These are phyloP conservation scores for Copromyces sp. DNA, from an alignment of 495 filamentous ascomycete species.

Conservation along the genomic window DNA sequence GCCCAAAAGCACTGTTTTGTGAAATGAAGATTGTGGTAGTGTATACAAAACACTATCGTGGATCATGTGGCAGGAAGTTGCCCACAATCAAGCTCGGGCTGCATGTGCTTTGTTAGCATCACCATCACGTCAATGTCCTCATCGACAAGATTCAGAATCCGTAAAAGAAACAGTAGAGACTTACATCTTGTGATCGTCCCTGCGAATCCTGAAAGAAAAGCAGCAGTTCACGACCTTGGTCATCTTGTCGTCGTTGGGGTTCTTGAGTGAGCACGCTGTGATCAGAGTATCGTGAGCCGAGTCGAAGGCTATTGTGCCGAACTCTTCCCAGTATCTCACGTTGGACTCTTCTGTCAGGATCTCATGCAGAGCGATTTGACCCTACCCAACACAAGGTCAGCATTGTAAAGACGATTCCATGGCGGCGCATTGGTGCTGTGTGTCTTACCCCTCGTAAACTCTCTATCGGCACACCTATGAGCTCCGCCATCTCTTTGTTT, in stretches of 20 bases:
- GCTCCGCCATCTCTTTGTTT: slow-evolving; percentile 97
- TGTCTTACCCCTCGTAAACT: slow-evolving; percentile 74
- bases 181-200: slow-evolving; percentile 95
- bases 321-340: slow-evolving; percentile 98
- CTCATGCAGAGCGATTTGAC: slow-evolving; percentile 90
- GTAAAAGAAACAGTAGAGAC: slow-evolving; percentile 23
- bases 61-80: slow-evolving; percentile 74
- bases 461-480: slow-evolving; percentile 89
- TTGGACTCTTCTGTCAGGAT: slow-evolving; percentile 89
- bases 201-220: slow-evolving; percentile 92
- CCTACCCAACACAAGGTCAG: slow-evolving; percentile 39
- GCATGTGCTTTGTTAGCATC: slow-evolving; percentile 3
- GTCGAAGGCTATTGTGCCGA: slow-evolving; percentile 97
- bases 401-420: neutral
- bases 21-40: neutral
- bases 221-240: slow-evolving; percentile 79
- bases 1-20: neutral
- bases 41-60: slow-evolving; percentile 14
- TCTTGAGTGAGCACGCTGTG: slow-evolving; percentile 86
- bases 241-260: slow-evolving; percentile 60
- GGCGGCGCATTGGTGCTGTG: neutral
- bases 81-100: slow-evolving; percentile 92
- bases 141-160: neutral
- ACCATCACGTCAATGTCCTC: neutral
- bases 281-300: slow-evolving; percentile 92